These are phyloP conservation scores for Suillus clintonianus DNA, from an alignment of 768 basidiomycete genomes.

Conservation along the genomic window DNA sequence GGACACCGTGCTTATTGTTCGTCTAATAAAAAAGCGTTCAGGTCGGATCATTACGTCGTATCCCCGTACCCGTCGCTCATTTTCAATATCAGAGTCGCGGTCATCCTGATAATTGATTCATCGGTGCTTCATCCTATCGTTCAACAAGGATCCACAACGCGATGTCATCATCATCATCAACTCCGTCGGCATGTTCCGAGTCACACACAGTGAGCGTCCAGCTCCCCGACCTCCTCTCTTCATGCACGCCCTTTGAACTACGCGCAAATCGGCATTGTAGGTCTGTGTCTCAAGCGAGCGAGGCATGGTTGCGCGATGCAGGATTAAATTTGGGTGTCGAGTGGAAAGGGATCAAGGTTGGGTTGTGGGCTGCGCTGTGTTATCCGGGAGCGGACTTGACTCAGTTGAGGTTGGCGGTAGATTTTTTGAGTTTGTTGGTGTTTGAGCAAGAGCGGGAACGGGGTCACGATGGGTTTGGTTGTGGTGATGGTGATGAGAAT, in stretches of 20 bases:
- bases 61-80: background rate
- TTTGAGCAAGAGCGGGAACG: conserved; percentile 20
- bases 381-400: conserved; percentile 58
- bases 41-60: background rate
- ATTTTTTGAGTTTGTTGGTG: conserved; percentile 48
- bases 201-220: conserved; percentile 25
- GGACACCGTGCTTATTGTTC: background rate
- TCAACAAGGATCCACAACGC: background rate
- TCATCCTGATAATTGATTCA: background rate
- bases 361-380: conserved; percentile 59
- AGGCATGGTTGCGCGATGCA: conserved; percentile 26
- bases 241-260: conserved; percentile 27
- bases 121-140: too few species aligned
- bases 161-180: background rate
- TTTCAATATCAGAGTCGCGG: background rate
- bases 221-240: conserved; percentile 29
- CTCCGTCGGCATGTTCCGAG: background rate
- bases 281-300: conserved; percentile 28
- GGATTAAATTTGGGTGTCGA: conserved; percentile 15
- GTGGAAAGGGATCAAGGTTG: conserved; percentile 38
- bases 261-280: conserved; percentile 30
- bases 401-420: conserved; percentile 54
- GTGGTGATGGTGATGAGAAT: conserved; percentile 11
- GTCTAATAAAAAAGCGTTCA: background rate
- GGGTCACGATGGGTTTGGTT: background rate